Conservation (phyloP, 495 filamentous ascomycete species). For the Neurospora sp. region DNA sequence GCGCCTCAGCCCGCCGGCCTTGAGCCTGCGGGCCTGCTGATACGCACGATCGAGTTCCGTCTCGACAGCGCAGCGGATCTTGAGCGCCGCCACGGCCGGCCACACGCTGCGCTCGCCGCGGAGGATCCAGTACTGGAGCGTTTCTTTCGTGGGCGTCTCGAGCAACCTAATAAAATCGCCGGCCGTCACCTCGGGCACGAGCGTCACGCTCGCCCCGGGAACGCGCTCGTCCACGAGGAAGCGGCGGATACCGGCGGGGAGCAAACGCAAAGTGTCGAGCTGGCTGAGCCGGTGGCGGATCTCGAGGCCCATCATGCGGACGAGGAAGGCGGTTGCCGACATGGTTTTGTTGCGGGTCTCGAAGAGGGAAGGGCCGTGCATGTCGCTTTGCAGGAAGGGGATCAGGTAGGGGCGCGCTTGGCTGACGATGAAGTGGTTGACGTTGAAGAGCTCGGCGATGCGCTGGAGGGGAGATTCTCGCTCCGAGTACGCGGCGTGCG, state of each 20-base stretch:
- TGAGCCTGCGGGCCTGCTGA: too few species aligned
- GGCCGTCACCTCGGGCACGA: slow-evolving; percentile 69
- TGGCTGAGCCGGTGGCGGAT: slow-evolving; percentile 74
- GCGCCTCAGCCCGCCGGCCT: too few species aligned
- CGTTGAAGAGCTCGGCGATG: slow-evolving; percentile 87
- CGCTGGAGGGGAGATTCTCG: slow-evolving; percentile 72
- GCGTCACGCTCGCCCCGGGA: slow-evolving; percentile 67
- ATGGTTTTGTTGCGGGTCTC: slow-evolving; percentile 47
- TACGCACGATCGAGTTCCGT: slow-evolving; percentile 16
- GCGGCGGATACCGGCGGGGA: slow-evolving; percentile 59
- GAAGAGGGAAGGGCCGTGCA: slow-evolving; percentile 59
- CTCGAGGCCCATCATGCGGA: slow-evolving; percentile 63
- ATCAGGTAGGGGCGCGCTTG: slow-evolving; percentile 71
- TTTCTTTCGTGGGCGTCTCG: slow-evolving; percentile 66
- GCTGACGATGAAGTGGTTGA: slow-evolving; percentile 78
- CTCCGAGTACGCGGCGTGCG: slow-evolving; percentile 57
- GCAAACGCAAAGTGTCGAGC: slow-evolving; percentile 63
- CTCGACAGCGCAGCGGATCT: slow-evolving; percentile 77
- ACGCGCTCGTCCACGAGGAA: slow-evolving; percentile 83
- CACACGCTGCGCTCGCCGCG: slow-evolving; percentile 82
- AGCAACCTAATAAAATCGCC: slow-evolving; percentile 66
- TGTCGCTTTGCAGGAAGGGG: slow-evolving; percentile 76
- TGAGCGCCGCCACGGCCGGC: slow-evolving; percentile 80
- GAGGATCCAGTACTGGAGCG: slow-evolving; percentile 75
- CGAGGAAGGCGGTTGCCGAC: slow-evolving; percentile 50